Evolutionary conservation across 495 filamentous ascomycete species (phyloP).

Genomic region (Aspergillus heteromorphus): DNA sequence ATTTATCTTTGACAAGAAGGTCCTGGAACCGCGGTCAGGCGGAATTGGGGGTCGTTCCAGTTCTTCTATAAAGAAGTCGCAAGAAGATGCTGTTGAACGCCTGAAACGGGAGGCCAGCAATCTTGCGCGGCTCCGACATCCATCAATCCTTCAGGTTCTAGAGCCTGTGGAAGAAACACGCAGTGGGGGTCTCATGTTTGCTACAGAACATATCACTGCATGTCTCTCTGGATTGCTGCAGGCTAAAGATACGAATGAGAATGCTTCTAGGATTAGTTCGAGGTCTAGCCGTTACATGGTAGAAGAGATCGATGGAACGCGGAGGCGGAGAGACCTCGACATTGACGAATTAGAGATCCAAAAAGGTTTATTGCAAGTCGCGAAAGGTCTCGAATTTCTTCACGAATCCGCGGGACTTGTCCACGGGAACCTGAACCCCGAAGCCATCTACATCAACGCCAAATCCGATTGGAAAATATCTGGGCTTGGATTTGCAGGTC

Average conservation of each 20-base stretch:
- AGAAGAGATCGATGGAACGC: conserved; percentile 69
- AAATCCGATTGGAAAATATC: conserved; percentile 99
- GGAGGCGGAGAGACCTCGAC: conserved; percentile 76
- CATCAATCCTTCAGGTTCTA: conserved; percentile 83
- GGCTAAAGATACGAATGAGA: conserved; percentile 90
- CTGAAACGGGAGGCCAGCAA: conserved; percentile 86
- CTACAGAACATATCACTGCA: conserved; percentile 82
- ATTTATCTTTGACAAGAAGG: conserved; percentile 90
- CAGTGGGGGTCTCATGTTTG: conserved; percentile 89
- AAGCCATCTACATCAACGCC: conserved; percentile 89
- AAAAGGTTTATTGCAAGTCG: conserved; percentile 87
- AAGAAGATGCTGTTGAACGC: conserved; percentile 85
- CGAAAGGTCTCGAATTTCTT: conserved; percentile 90
- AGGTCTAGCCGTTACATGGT: conserved; percentile 74
- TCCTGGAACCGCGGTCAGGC: conserved; percentile 62
- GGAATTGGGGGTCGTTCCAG: conserved; percentile 55
- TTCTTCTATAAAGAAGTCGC: conserved; percentile 66
- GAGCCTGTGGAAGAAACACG: conserved; percentile 95
- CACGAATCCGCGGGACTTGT: conserved; percentile 94
- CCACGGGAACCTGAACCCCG: conserved; percentile 90
- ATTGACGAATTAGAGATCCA: conserved; percentile 98
- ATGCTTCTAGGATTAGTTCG: conserved; percentile 49
- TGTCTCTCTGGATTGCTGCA: conserved; percentile 76
- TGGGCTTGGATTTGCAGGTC: conserved; percentile 82
- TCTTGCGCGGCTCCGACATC: conserved; percentile 81